Base-by-base conservation (phyloP, 78 protist species). In the Dictyostelium firmibasis region DNA sequence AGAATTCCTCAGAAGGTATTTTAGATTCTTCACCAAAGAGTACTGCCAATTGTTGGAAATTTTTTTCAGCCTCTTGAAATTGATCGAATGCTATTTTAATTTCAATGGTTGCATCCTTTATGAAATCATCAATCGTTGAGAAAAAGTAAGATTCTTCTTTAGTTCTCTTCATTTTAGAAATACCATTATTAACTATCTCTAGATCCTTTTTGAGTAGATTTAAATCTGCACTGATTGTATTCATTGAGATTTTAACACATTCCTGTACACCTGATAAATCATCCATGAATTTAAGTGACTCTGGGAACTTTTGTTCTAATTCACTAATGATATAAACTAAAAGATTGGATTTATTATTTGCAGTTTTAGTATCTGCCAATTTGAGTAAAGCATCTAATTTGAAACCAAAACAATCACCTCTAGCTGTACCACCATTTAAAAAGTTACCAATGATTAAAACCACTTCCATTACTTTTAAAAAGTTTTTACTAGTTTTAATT, bases 361-460 rank as follows among this genome's bases (percentile, higher is more conserved):
- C 70, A 33, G 91, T 85, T 47, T 91, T 91, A 62, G 91, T 91
- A 69, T 84, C 91, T n/a, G 85, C 69, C 13, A 91, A 60, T 72
- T 91, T 91, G 2, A 91, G 35, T 8, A 91, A 20, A n/a, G 72
- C 85, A 82, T 84, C 91, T 41, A 94, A 38, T 69, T 94, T 94
- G 62, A 94, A 94, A 77, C 96, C 96, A n/a, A 81, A 85, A 74
- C 94, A 86, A 70, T 87, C 96, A 64, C 96, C 96, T 83, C 92
- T 81, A 43, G 96, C 79, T 2, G 94, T 94, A 16, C 96, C 93
- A 64, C 96, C 96, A 86, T 94, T 94, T 57, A 94, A 87, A 67
- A 87, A 94, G 82, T 94, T 94, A 94, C 96, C 96, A 76, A 87
- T 87, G 7, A 89, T 92, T 38, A 94, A 57, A 33, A 94, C 62